A percentile compares a stretch with the other conserved stretches of the same genome.
These are phyloP conservation scores for Pyrenophora tritici-repentis DNA, from an alignment of 2,329 filamentous ascomycete genomes.

Conservation along the genomic window DNA sequence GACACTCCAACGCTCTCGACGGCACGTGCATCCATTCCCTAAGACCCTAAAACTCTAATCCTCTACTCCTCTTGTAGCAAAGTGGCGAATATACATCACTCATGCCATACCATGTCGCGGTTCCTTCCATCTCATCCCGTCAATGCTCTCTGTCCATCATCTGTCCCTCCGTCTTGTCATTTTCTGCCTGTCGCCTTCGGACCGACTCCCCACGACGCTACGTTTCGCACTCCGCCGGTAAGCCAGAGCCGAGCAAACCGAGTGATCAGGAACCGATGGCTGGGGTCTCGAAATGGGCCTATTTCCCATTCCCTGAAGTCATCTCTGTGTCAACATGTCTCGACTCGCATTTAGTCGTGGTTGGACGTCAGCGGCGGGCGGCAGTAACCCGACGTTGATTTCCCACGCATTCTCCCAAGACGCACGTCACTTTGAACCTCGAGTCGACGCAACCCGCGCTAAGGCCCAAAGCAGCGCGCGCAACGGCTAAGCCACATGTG, in stretches of 20 bases:
- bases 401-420: too few species aligned
- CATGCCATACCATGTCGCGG: slow-evolving; percentile 10
- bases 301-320: background rate
- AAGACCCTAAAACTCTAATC: slow-evolving; percentile 10
- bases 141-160: too few species aligned
- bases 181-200: slow-evolving; percentile 2
- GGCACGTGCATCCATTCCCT: too few species aligned
- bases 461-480: too few species aligned
- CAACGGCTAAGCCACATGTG: too few species aligned
- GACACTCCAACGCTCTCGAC: slow-evolving; percentile 5
- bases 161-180: too few species aligned
- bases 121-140: slow-evolving; percentile 4
- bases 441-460: too few species aligned
- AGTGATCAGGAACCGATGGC: slow-evolving; percentile 11
- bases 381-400: too few species aligned
- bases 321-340: background rate
- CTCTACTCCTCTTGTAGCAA: slow-evolving; percentile 4
- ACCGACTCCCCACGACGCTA: slow-evolving; percentile 13
- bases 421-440: too few species aligned
- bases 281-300: slow-evolving; percentile 6
- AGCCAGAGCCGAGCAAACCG: background rate
- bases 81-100: slow-evolving; percentile 14
- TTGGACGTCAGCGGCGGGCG: too few species aligned
- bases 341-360: slow-evolving; percentile 1
- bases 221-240: slow-evolving; percentile 13